A percentile compares a stretch with the other conserved stretches of the same genome.
Conservation (phyloP, 805 yeast species). For the Candida wancherniae region DNA sequence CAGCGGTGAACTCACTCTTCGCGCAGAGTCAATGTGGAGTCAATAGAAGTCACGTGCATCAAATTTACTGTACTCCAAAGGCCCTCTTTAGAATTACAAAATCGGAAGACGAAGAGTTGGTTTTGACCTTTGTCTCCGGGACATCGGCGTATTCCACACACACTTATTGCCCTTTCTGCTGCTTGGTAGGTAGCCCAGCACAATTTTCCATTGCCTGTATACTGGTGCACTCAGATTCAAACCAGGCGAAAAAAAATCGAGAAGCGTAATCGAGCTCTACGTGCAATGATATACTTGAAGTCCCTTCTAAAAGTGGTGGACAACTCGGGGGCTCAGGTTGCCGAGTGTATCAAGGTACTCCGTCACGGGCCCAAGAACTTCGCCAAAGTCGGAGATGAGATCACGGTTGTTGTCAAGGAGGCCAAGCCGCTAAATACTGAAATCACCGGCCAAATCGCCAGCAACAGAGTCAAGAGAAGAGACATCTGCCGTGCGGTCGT, state of each 20-base stretch:
- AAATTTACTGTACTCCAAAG: no score
- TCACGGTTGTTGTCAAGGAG: conserved; percentile 90
- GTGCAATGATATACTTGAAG: conserved; percentile 92
- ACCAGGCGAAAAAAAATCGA: conserved; percentile 4
- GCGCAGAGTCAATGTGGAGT: neutral
- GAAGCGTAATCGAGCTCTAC: conserved; percentile 1
- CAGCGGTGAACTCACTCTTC: neutral
- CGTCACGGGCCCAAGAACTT: conserved; percentile 81
- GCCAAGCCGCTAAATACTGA: conserved; percentile 73
- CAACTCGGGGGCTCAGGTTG: conserved; percentile 92
- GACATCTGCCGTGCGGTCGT: conserved; percentile 94
- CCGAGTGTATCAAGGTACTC: conserved; percentile 92
- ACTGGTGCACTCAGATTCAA: no score
- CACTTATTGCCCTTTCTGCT: no score
- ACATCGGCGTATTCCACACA: no score
- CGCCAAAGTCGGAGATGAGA: conserved; percentile 85
- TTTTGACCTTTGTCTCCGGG: no score
- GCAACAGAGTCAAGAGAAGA: conserved; percentile 86
- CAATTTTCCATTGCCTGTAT: no score
- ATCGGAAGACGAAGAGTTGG: no score
- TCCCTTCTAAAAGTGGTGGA: conserved; percentile 86
- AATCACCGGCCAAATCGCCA: conserved; percentile 67
- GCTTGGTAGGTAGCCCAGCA: no score
- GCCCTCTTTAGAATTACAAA: no score
- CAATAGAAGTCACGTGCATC: neutral